A percentile compares a stretch with the other conserved stretches of the same genome.
Evolutionary conservation across 1,284 basidiomycete genomes (phyloP).

Genomic region (Ganoderma lingzhi): DNA sequence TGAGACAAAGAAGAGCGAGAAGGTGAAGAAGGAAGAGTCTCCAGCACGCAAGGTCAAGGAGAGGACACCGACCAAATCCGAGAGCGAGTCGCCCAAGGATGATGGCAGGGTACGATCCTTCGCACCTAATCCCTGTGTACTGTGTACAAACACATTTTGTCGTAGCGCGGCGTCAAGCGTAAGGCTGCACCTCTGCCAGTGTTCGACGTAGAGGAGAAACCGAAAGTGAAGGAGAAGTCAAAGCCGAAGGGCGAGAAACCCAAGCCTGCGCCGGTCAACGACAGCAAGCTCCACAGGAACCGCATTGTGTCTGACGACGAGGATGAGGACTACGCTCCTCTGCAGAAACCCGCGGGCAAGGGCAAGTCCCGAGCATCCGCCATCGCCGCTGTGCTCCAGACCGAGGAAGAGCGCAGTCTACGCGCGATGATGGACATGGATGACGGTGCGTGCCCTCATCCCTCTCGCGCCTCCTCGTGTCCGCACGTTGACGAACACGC

Average conservation of each 20-base stretch:
- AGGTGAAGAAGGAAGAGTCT: constrained; percentile 32
- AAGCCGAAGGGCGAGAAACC: constrained; percentile 23
- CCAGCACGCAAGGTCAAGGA: constrained; percentile 26
- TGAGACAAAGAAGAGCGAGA: constrained; percentile 26
- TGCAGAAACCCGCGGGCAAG: constrained; percentile 38
- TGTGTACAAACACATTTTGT: background rate
- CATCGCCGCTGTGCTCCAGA: constrained; percentile 30
- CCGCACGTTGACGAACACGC: background rate
- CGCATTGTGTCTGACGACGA: constrained; percentile 69
- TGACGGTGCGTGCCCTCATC: constrained; percentile 56
- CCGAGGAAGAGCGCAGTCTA: constrained; percentile 52
- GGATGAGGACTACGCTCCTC: constrained; percentile 42
- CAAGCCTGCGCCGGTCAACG: constrained; percentile 9
- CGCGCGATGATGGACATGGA: constrained; percentile 80
- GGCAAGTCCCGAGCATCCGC: constrained; percentile 44
- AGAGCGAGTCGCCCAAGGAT: constrained; percentile 29
- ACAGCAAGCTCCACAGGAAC: constrained; percentile 49
- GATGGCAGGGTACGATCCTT: constrained; percentile 30
- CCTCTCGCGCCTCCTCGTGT: background rate
- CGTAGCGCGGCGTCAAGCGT: constrained; percentile 65
- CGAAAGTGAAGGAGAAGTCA: constrained; percentile 25
- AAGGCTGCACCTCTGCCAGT: constrained; percentile 48
- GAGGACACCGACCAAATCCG: constrained; percentile 36
- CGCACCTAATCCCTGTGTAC: background rate
- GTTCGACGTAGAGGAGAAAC: constrained; percentile 34